Evolutionary conservation across 2,329 filamentous ascomycete species (phyloP).

Genomic region (Ploettnerulaceae sp.): DNA sequence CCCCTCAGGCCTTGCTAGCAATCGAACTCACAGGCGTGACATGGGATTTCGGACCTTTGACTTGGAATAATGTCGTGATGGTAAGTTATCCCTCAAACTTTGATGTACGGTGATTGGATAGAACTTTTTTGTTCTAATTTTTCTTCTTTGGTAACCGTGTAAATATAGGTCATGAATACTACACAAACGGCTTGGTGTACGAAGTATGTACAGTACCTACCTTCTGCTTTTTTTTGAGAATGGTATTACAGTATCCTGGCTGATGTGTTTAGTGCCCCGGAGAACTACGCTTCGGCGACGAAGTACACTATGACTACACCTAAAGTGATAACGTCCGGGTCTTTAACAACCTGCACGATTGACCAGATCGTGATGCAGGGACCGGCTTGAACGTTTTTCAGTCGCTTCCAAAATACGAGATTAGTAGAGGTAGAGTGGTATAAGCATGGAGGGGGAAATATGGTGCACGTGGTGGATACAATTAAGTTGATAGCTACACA

Average conservation of each 20-base stretch:
- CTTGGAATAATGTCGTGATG: slow-evolving; percentile 26
- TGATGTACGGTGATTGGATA: no score
- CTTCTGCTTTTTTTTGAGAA: not conserved
- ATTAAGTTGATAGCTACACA: no score
- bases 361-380: slow-evolving; percentile 14
- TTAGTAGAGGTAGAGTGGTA: no score
- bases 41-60: slow-evolving; percentile 40
- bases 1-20: slow-evolving; percentile 37
- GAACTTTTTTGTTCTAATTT: no score
- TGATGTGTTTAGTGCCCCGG: slow-evolving; percentile 30
- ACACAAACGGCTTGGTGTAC: slow-evolving; percentile 23
- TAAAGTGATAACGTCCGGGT: slow-evolving; percentile 34
- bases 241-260: not conserved
- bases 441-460: no score
- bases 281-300: slow-evolving; percentile 38
- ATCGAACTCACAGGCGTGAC: slow-evolving; percentile 37
- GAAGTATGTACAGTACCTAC: slow-evolving; percentile 25
- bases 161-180: slow-evolving; percentile 24
- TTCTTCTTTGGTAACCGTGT: no score
- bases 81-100: slow-evolving; percentile 1
- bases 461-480: no score
- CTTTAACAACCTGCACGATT: slow-evolving; percentile 25
- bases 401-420: no score
- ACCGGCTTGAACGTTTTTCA: slow-evolving; percentile 12
- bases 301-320: slow-evolving; percentile 36